These are phyloP conservation scores for Annulohypoxylon truncatum DNA, from an alignment of 2,329 filamentous ascomycete genomes.

Conservation along the genomic window DNA sequence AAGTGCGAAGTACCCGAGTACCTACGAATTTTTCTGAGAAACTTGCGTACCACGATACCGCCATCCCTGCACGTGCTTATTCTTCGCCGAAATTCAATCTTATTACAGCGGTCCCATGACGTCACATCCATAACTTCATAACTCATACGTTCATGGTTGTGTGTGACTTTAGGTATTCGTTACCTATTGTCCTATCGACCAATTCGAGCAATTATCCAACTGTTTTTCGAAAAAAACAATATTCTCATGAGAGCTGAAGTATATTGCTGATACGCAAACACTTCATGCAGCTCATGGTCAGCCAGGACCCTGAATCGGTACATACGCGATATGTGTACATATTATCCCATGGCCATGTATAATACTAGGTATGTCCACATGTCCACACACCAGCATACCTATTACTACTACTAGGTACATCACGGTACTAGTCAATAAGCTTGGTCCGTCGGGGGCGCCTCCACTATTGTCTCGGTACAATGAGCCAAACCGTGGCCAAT, in stretches of 20 bases:
- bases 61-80: slow-evolving; percentile 29
- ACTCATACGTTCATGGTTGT: slow-evolving; percentile 1
- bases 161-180: background rate
- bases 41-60: slow-evolving; percentile 1
- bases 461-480: slow-evolving; percentile 30
- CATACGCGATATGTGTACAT: background rate
- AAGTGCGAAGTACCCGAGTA: background rate
- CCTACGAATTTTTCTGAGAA: slow-evolving; percentile 10
- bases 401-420: background rate
- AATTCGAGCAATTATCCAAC: slow-evolving; percentile 4
- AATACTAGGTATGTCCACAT: slow-evolving; percentile 6
- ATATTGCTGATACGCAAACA: background rate
- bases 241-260: slow-evolving; percentile 5
- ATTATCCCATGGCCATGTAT: background rate
- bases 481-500: slow-evolving; percentile 41
- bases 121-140: slow-evolving; percentile 21
- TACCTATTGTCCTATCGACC: background rate
- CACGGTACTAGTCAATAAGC: slow-evolving; percentile 13
- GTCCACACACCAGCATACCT: too few relatives aligned
- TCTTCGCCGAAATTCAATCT: slow-evolving; percentile 23
- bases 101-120: slow-evolving; percentile 29
- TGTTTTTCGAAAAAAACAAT: background rate
- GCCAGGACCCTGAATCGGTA: slow-evolving; percentile 17
- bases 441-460: slow-evolving; percentile 20
- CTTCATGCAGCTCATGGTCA: slow-evolving; percentile 2